Conservation (phyloP, 164 flowering plant genomes). For the Amborella trichopoda region DNA sequence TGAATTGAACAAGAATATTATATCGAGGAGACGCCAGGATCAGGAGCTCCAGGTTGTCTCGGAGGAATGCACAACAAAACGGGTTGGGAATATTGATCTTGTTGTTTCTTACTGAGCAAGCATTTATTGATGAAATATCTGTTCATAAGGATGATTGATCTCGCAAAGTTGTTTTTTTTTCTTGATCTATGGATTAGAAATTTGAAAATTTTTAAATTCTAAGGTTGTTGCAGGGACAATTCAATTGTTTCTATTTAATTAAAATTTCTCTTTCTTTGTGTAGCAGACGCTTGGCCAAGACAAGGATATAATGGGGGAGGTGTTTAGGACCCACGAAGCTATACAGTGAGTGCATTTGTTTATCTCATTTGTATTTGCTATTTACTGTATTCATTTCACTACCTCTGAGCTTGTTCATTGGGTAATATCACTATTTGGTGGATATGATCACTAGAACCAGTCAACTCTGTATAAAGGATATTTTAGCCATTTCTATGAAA, state of each 20-base stretch:
- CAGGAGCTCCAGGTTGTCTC: background rate
- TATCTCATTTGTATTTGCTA: background rate
- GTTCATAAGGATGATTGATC: no score
- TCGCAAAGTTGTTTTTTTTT: no score
- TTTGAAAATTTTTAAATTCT: background rate
- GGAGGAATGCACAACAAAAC: background rate
- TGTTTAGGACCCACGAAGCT: slow-evolving; percentile 70
- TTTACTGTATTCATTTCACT: background rate
- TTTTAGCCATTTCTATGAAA: background rate
- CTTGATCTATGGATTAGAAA: no score
- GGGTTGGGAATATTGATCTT: no score
- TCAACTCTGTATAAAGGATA: background rate
- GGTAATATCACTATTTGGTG: background rate
- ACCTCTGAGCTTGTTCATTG: background rate
- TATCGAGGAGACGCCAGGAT: background rate
- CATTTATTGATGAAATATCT: no score
- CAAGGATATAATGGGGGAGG: slow-evolving; percentile 54
- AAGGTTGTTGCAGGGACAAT: background rate
- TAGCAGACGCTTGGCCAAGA: slow-evolving; percentile 25
- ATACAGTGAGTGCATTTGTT: slow-evolving; percentile 49
- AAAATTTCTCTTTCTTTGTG: background rate
- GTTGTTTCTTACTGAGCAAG: no score
- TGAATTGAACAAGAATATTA: background rate
- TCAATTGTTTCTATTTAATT: background rate
- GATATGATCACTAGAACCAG: background rate